These are phyloP conservation scores for Vigna unguiculata DNA, from an alignment of 306 rosid species.

Conservation along the genomic window DNA sequence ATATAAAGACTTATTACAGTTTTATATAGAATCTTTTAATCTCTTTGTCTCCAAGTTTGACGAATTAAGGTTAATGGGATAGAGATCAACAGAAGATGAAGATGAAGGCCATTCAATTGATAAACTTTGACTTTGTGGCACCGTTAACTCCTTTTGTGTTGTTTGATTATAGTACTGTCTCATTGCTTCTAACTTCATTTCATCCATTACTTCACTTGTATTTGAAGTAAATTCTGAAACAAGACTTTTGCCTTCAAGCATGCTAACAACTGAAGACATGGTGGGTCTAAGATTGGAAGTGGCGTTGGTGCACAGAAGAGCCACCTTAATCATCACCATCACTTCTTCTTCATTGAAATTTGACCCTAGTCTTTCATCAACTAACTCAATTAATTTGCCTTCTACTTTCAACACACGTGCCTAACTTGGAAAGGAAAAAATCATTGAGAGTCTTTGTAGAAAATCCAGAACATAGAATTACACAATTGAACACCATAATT, in stretches of 20 bases:
- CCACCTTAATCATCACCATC: conserved; percentile 54
- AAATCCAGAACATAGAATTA: background rate
- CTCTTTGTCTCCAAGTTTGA: conserved; percentile 30
- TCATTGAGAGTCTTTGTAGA: too few species aligned
- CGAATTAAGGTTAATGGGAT: background rate
- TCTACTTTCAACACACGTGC: conserved; percentile 62
- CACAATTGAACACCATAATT: background rate
- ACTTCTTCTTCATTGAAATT: conserved; percentile 53
- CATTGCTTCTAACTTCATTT: conserved; percentile 31
- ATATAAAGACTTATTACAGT: too few species aligned
- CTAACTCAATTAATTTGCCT: conserved; percentile 52
- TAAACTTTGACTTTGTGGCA: background rate
- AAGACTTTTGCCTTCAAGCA: conserved; percentile 37
- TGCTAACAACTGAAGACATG: conserved; percentile 45
- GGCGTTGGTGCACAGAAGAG: conserved; percentile 63
- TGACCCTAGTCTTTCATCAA: conserved; percentile 59
- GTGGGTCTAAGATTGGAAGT: conserved; percentile 63
- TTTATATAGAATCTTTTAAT: background rate
- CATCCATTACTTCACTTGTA: conserved; percentile 26
- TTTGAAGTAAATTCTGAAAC: background rate
- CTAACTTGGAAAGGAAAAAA: background rate
- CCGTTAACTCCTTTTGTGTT: background rate
- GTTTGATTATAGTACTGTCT: background rate
- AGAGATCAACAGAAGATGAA: background rate
- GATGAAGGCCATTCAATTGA: background rate